phyloP scores from a whole-genome alignment of 1,284 basidiomycete genomes.

The Neonothopanus nambi region DNA sequence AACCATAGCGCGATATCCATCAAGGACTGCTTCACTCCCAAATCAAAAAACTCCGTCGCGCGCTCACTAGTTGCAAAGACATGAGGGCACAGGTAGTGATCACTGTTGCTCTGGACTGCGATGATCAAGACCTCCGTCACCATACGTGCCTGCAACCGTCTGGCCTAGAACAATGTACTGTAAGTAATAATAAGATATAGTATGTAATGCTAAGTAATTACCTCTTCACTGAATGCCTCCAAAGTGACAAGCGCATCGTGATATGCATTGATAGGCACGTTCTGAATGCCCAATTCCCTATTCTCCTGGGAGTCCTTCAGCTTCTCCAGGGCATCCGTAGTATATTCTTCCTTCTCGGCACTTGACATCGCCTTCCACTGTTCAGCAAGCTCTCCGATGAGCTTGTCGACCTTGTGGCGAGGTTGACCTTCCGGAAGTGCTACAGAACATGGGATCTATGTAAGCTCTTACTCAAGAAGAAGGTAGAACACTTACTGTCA shows the following conservation, averaged over 20 bases:
- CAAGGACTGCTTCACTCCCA: too few relatives aligned
- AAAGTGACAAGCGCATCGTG: slow-evolving; percentile 11
- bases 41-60: slow-evolving; percentile 15
- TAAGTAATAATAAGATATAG: too few relatives aligned
- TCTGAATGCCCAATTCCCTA: slow-evolving; percentile 7
- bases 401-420: background rate
- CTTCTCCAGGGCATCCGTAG: background rate
- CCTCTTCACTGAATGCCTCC: background rate
- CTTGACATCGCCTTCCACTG: slow-evolving; percentile 11
- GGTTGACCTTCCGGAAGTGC: too few relatives aligned
- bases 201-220: background rate
- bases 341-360: too few relatives aligned
- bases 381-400: slow-evolving; percentile 3
- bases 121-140: slow-evolving; percentile 12
- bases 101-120: background rate
- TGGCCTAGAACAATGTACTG: too few relatives aligned
- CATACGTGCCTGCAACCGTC: too few relatives aligned
- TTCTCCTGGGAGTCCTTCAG: slow-evolving; percentile 3
- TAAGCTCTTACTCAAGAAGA: too few relatives aligned
- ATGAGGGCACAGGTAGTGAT: slow-evolving; percentile 6
- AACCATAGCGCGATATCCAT: too few relatives aligned
- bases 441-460: too few relatives aligned
- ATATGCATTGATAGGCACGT: slow-evolving; percentile 4
- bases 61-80: slow-evolving; percentile 8
- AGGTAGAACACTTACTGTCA: too few relatives aligned